These are phyloP conservation scores for Ceratobasidium sp. DNA, from an alignment of 1,284 basidiomycete species.

Conservation along the genomic window DNA sequence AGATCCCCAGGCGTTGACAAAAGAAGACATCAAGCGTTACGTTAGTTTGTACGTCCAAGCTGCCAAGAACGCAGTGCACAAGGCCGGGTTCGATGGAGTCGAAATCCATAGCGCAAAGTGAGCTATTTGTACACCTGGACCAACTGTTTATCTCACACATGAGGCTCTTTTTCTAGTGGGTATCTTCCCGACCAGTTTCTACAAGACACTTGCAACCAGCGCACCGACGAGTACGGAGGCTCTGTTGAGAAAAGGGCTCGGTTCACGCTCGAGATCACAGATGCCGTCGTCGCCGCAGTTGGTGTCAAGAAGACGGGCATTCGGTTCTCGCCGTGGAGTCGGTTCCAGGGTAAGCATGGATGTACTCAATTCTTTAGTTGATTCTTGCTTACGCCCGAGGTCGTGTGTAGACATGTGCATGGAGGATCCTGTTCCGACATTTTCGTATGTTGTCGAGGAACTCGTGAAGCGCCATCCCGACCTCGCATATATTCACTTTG, in stretches of 20 bases:
- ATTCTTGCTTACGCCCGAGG: not conserved
- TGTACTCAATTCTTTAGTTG: not conserved
- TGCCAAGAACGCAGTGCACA: constrained; percentile 57
- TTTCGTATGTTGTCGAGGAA: constrained; percentile 57
- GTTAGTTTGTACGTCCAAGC: constrained; percentile 57
- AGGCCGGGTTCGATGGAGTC: constrained; percentile 64
- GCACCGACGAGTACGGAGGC: constrained; percentile 63
- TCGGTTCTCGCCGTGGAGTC: constrained; percentile 58
- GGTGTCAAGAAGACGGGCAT: constrained; percentile 59
- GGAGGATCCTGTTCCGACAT: constrained; percentile 63
- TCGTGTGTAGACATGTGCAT: constrained; percentile 56
- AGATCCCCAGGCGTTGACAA: constrained; percentile 50
- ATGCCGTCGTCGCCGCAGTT: constrained; percentile 57
- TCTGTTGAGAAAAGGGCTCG: constrained; percentile 60
- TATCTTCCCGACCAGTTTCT: constrained; percentile 62
- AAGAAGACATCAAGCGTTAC: constrained; percentile 54
- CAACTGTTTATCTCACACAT: constrained; percentile 23
- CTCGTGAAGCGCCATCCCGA: constrained; percentile 60
- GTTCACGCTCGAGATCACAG: constrained; percentile 59
- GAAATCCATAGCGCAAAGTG: constrained; percentile 55
- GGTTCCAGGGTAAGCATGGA: constrained; percentile 52
- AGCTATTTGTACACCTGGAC: not conserved
- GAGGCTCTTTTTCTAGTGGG: constrained; percentile 20
- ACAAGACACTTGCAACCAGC: constrained; percentile 58
- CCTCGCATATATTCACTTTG: constrained; percentile 70